Percentiles rank a stretch among this genome's conserved stretches.
These are phyloP conservation scores for Sarocladiaceae sp. DNA, from an alignment of 2,329 filamentous ascomycete genomes.

Conservation along the genomic window DNA sequence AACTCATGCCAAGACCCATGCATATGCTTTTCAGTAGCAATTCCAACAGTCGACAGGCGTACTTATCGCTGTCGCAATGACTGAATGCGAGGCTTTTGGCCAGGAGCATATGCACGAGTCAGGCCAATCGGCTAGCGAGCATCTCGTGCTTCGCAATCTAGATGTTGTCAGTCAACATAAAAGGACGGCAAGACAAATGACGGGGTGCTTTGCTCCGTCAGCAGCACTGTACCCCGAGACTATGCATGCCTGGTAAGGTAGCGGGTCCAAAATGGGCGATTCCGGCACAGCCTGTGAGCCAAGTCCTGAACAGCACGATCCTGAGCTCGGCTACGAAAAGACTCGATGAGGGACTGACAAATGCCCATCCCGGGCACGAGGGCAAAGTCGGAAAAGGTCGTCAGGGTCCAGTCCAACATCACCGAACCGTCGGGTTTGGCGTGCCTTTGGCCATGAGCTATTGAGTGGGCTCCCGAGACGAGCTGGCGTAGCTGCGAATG, in stretches of 20 bases:
- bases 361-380: background rate
- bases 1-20: too few relatives aligned
- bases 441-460: conserved; percentile 2
- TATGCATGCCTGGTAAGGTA: background rate
- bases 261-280: background rate
- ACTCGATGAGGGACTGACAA: background rate
- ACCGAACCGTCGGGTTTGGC: background rate
- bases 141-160: too few relatives aligned
- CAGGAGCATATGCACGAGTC: background rate
- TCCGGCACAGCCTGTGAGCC: too few relatives aligned
- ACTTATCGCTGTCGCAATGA: too few relatives aligned
- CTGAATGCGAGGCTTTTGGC: too few relatives aligned
- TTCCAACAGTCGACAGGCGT: too few relatives aligned
- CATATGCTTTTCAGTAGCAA: too few relatives aligned
- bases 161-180: too few relatives aligned
- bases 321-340: too few relatives aligned
- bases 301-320: too few relatives aligned
- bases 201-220: background rate
- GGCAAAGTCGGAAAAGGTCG: background rate
- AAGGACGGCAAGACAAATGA: too few relatives aligned
- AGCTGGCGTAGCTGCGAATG: background rate
- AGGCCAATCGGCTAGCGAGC: background rate
- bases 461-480: conserved; percentile 7
- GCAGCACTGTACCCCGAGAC: background rate
- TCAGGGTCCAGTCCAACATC: conserved; percentile 1